Conservation (phyloP, 2,329 filamentous ascomycete species). For the Penicillium sp. region DNA sequence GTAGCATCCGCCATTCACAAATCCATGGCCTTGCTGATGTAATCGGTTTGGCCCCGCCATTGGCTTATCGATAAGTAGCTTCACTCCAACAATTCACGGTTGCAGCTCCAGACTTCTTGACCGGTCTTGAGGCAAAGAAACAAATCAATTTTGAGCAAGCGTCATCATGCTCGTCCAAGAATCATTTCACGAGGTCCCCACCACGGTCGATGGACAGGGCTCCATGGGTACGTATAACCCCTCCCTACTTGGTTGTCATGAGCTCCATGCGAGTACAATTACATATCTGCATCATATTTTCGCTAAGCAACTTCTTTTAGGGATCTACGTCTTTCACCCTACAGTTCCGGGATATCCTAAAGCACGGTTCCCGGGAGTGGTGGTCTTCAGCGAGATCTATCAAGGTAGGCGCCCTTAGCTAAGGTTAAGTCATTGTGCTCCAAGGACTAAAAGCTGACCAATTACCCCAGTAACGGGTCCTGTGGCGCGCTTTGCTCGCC, state of each 20-base stretch:
- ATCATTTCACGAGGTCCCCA: conserved; percentile 38
- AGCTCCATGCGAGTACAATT: background rate
- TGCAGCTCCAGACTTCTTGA: background rate
- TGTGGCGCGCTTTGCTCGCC: conserved; percentile 82
- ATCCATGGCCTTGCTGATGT: background rate
- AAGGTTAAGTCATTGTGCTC: background rate
- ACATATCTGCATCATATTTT: background rate
- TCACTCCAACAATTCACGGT: background rate
- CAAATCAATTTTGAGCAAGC: background rate
- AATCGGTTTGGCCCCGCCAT: background rate
- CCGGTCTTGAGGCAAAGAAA: background rate
- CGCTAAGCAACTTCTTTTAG: conserved; percentile 46
- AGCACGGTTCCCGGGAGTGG: conserved; percentile 85
- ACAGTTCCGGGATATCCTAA: conserved; percentile 81
- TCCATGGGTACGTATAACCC: conserved; percentile 38
- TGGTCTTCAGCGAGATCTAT: conserved; percentile 92
- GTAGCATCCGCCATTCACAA: background rate
- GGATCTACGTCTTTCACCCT: conserved; percentile 87
- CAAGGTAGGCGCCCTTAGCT: conserved; percentile 63
- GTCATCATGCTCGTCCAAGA: conserved; percentile 39
- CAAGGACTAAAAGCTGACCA: background rate
- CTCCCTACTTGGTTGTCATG: background rate
- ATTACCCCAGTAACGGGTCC: conserved; percentile 75
- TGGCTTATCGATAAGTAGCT: conserved; percentile 4
- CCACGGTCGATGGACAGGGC: conserved; percentile 38